Base-by-base conservation (phyloP, 1,139 yeast species). In the Hansenula sp. region DNA sequence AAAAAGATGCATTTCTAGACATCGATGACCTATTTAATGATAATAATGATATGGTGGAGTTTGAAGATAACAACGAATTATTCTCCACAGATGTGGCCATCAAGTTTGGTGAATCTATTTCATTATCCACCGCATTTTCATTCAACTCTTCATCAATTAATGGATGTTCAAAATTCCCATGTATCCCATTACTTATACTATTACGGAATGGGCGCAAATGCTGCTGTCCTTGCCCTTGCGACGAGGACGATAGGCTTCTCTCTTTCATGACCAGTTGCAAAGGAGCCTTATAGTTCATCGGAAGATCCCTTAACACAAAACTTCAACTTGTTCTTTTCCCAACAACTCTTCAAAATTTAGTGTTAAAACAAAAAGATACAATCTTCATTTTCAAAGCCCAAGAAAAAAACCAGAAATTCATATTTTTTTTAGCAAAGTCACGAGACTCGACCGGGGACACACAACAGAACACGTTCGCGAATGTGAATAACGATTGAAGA, bases 1-100 rank as follows among this genome's bases (percentile, higher is more conserved):
- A 50, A 48, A 8, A 53, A 45, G 39, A 35, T 12, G 55, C 42
- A 3, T 35, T 47, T 32, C 54, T 48, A 3, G 55, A 48, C 10
- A 44, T 39, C 5, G 49, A 35, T 37, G 48, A 41, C 17, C 44
- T 50, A 18, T 43, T 50, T 15, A 55, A 37, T 4, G 58, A 54
- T 12, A 55, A 41, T 6, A 55, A 34, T 2, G 59, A 55, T 1
- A 55, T 55, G 3, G 58, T 53, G 2, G 53, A 40, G 10, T 49
- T 47, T 4, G 54, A 54, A 1, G 53, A 41, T 19, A 55, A 35
- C 16, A 42, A 41, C 2, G 41, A 30, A 9, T 43, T 47, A 30
- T 42, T 42, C 2, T 46, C 57, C 3, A 44, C 48, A 0, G 56
- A 52, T 2, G 58, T 54, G 0, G 59, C 58, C 13, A 51, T n/a